phyloP scores from a whole-genome alignment of 441 rosid genomes.

The Gossypium schwendimanii region DNA sequence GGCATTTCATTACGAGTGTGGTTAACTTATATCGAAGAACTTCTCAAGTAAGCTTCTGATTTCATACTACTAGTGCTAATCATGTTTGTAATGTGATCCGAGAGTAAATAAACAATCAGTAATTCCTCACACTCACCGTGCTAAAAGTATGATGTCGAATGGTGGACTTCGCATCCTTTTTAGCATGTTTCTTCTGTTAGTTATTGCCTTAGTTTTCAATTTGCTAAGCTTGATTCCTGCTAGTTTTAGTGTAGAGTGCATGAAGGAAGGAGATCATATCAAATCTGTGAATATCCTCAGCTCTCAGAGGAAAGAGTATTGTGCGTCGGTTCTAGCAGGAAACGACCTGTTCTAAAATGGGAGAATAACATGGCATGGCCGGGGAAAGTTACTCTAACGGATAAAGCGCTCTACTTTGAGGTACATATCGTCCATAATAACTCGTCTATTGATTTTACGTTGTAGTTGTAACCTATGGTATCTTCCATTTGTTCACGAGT shows the following conservation, averaged over 20 bases:
- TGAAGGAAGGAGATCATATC: conserved; percentile 70
- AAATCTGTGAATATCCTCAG: conserved; percentile 41
- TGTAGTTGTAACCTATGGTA: not conserved
- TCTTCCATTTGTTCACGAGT: not conserved
- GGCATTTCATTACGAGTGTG: conserved; percentile 73
- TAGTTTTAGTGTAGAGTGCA: conserved; percentile 70
- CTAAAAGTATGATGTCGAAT: not conserved
- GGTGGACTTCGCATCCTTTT: not conserved
- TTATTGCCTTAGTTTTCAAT: not conserved
- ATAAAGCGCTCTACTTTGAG: conserved; percentile 87
- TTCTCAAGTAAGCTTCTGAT: conserved; percentile 69
- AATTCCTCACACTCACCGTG: not conserved
- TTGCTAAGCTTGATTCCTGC: conserved; percentile 25
- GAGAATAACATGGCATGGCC: conserved; percentile 95
- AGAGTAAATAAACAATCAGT: not conserved
- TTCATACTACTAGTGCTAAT: not conserved
- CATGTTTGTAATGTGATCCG: not conserved
- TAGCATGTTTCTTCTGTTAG: not conserved
- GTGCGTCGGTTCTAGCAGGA: conserved; percentile 78
- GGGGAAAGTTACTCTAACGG: conserved; percentile 76
- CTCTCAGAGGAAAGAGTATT: conserved; percentile 57
- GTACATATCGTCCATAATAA: conserved; percentile 30
- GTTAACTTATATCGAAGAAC: conserved; percentile 73
- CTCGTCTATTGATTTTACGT: not conserved
- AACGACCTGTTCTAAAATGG: conserved; percentile 92